Conservation (phyloP, 1,284 basidiomycete species). For the Polyporus tsugae region DNA sequence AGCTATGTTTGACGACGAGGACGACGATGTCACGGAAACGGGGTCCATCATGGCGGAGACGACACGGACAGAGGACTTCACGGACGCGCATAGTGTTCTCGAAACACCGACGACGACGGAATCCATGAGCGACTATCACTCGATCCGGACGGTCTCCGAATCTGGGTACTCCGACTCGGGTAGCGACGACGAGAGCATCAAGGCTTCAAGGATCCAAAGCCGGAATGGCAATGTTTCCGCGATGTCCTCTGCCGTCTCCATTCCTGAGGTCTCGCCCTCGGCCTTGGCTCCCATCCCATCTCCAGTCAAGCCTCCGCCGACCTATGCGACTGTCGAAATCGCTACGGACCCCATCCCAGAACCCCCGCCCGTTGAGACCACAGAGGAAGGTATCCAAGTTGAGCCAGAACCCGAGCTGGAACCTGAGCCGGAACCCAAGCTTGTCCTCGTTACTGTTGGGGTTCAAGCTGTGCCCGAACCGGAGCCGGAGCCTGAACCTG, state of each 20-base stretch:
- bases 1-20: constrained; percentile 49
- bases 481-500: constrained; percentile 45
- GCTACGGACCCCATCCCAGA: constrained; percentile 30
- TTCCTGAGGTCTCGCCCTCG: constrained; percentile 29
- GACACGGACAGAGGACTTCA: constrained; percentile 80
- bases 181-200: constrained; percentile 71
- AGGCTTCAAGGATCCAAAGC: constrained; percentile 59
- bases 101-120: constrained; percentile 69
- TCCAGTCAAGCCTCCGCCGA: constrained; percentile 26
- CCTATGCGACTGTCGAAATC: constrained; percentile 51
- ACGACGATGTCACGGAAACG: constrained; percentile 67
- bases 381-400: constrained; percentile 31
- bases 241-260: constrained; percentile 32
- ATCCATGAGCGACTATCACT: constrained; percentile 76
- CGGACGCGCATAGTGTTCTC: constrained; percentile 80
- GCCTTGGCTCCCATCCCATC: constrained; percentile 18
- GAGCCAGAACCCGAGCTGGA: constrained; percentile 37
- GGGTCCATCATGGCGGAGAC: constrained; percentile 64
- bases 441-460: constrained; percentile 81
- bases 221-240: constrained; percentile 43
- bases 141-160: constrained; percentile 75
- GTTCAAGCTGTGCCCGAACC: constrained; percentile 59
- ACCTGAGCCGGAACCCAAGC: constrained; percentile 66
- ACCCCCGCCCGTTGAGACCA: constrained; percentile 22
- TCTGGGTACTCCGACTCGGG: constrained; percentile 58